Conservation (phyloP, 495 filamentous ascomycete genomes). For the Xylaria longipes region DNA sequence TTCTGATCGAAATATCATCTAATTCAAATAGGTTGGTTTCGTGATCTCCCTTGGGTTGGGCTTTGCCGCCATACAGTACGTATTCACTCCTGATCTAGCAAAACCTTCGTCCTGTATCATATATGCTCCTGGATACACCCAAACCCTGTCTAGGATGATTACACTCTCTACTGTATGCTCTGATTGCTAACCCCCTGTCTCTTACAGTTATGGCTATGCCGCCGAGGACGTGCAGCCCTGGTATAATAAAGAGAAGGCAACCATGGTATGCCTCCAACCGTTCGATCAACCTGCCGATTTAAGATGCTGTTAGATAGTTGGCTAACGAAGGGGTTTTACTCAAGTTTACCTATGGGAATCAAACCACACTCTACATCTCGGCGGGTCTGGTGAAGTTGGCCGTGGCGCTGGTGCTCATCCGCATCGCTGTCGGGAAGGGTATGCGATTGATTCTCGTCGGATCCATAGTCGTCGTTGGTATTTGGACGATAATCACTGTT, state of each 20-base stretch:
- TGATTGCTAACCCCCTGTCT: neutral
- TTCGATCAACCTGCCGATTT: neutral
- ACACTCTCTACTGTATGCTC: neutral
- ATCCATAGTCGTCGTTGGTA: constrained; percentile 34
- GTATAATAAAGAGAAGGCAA: constrained; percentile 30
- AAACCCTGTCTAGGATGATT: neutral
- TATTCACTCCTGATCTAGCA: neutral
- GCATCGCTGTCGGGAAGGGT: constrained; percentile 31
- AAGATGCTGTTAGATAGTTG: neutral
- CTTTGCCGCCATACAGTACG: constrained; percentile 35
- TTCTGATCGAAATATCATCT: neutral
- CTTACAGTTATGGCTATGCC: constrained; percentile 35
- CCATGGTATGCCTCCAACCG: constrained; percentile 26
- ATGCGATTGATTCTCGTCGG: constrained; percentile 31
- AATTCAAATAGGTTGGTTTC: constrained; percentile 33
- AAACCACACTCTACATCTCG: constrained; percentile 38
- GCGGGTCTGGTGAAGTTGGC: constrained; percentile 39
- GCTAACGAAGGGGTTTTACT: constrained; percentile 8
- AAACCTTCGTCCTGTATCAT: neutral
- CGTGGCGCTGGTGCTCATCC: constrained; percentile 39
- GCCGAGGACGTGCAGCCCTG: constrained; percentile 34
- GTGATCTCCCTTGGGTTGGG: constrained; percentile 36
- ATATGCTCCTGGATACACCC: neutral
- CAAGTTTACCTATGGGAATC: constrained; percentile 39
- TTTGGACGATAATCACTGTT: constrained; percentile 40